Base-by-base conservation (phyloP, 805 yeast species). In the Barnettozyma wickerhamii region DNA sequence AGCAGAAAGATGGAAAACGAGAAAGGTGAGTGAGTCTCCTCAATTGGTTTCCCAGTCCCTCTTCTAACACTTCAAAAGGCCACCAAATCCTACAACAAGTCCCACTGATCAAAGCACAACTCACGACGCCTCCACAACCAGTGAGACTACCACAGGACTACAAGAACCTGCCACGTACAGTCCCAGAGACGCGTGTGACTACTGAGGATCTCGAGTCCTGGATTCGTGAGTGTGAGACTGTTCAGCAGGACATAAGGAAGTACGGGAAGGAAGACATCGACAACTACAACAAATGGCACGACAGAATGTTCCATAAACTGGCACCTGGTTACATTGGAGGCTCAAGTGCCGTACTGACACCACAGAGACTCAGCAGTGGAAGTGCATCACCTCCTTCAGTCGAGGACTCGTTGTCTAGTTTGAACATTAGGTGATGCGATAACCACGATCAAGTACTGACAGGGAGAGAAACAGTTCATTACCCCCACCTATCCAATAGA, bases 91-190 rank as follows among this genome's bases (percentile, higher is more conserved):
- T 77, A 6, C 63, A 71, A 27, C 78, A 77, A 45, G 71, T 79
- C 0, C 84, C 84, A 0, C 65, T 79, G 30, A 69, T 75, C 13
- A 63, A 71, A 29, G 75, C 78, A 42, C 82, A 79, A 4, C 60
- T 62, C 19, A 68, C 60, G 46, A 71, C 66, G 41, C 75, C 79
- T 1, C 83, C 84, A 14, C 72, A 68, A 43, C 73, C 82, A 1
- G 68, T 78, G 12, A 69, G 76, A 6, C 62, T 79, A 28, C 75
- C 79, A 28, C 58, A 68, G 24, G 71, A 71, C 46, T 79, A 72
- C 55, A 61, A 58, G 14, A 55, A 59, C 10, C 51, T 69, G 7
- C 69, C 73, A 6, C 43, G 53, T 2, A 42, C 45, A 6, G 43
- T 63, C 17, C 69, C 68, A n/a, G 59, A 53, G 17, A 51, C 66